phyloP scores from a whole-genome alignment of 306 rosid species.

The Acacia melanoxylon region DNA sequence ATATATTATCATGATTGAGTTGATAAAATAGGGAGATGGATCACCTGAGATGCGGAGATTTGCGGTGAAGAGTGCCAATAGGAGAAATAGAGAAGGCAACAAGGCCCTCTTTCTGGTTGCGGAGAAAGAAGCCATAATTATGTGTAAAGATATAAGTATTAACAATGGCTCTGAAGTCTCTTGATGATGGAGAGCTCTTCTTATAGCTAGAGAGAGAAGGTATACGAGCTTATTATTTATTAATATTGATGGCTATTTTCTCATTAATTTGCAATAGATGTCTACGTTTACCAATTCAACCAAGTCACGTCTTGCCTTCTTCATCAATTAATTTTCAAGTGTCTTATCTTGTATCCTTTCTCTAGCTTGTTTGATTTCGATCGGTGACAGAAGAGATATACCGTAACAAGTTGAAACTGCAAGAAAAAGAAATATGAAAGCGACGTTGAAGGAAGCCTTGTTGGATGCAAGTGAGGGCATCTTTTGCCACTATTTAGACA shows the following conservation, averaged over 20 bases:
- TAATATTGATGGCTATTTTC: neutral
- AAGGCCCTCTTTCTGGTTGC: neutral
- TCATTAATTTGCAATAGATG: neutral
- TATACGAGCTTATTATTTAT: neutral
- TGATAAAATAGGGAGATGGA: neutral
- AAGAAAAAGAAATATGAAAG: too few species aligned
- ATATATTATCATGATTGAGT: too few species aligned
- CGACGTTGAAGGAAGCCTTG: too few species aligned
- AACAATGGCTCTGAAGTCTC: neutral
- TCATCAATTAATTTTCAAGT: neutral
- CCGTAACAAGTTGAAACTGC: too few species aligned
- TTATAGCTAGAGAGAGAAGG: neutral
- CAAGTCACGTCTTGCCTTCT: neutral
- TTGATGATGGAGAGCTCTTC: neutral
- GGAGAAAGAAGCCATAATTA: conserved; percentile 15
- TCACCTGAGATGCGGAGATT: conserved; percentile 33
- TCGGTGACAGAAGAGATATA: neutral
- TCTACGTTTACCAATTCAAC: neutral
- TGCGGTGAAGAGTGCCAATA: neutral
- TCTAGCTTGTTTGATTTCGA: neutral
- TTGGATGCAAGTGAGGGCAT: too few species aligned
- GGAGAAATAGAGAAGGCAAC: conserved; percentile 10
- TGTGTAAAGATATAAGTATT: neutral
- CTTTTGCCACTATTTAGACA: too few species aligned
- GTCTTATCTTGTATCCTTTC: neutral